Base-by-base conservation (phyloP, 352 stramenopile genomes). In the Phytopythium litorale region DNA sequence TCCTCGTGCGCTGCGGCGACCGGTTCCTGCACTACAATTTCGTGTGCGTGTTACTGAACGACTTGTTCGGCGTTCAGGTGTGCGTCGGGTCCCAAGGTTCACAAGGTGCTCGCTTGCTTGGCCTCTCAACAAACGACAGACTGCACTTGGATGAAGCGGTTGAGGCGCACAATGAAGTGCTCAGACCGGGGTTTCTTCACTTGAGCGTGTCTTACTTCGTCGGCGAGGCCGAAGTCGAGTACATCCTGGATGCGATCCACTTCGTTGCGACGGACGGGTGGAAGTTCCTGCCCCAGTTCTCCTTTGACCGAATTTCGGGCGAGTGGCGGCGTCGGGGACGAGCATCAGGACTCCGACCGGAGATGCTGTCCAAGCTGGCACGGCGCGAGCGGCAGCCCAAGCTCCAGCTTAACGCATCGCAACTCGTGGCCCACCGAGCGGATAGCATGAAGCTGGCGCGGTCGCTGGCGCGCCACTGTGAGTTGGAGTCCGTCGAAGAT, bases 21-120 rank as follows among this genome's bases (percentile, higher is more conserved):
- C 64, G 89, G 15, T 98, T 98, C 71, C 71, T 99, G 42, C 97
- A 99, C 72, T 99, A 98, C 78, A 98, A 99, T 67, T 99, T 98
- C 61, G 96, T 99, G 12, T 98, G 91, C 59, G 94, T 95, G 23
- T 73, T 99, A 51, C 73, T 99, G 2, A 99, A 99, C 68, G 97
- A 99, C 77, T 65, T 99, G 4, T 99, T 99, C 73, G 97, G 97
- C 6, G 88, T 99, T 23, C 97, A 80, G 30, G 71, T 67, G 6
- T 58, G 75, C 23, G 75, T 73, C 25, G 71, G 67, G 0, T 49
- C 25, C 38, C 21, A 52, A 16, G 97, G 97, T n/a, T 96, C 95
- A 0, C 99, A 98, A 63, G 94, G 84, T 4, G 88, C 97, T 56
- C 72, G 77, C 1, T 64, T 99, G 37, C 81, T 99, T 2, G 96